Evolutionary conservation across 2,329 filamentous ascomycete species (phyloP), one percentile per base, ranked within the genome.

Genomic region (Emericellopsis cladophorae): DNA sequence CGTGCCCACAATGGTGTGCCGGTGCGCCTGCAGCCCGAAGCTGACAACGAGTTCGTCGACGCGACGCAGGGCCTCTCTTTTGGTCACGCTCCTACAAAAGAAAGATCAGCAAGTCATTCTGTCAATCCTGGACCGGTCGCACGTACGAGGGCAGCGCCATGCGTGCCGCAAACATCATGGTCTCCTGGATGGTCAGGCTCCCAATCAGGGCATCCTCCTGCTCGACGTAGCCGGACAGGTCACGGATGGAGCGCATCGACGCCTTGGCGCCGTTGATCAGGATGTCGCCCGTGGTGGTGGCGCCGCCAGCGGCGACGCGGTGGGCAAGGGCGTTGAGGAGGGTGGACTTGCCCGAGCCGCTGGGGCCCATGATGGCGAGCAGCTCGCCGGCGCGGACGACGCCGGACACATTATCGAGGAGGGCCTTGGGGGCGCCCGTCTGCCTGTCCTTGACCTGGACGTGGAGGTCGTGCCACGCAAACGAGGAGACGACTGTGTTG

Each of bases 181-280:
- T 93, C 64, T 93, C 87, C 23, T 73, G 68, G 8, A 90, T 84
- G 0, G 86, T 93, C 47, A 93, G 65, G 0, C 81, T 81, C 5
- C 86, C 87, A 39, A 90, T 82, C 11, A 93, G 68, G 1, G 84
- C 81, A 64, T 94, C 87, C 48, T 93, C 85, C 57, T 94, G 87
- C 63, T 94, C 87, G 18, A 93, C 87, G 53, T 88, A 93, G 37
- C 77, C 77, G 41, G 75, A 81, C 39, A 90, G 67, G 37, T 74
- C 67, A 15, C 76, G 74, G 49, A 90, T 81, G 0, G 65, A 64
- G 7, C 65, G 56, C 7, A 66, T 59, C 1, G 76, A 68, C 4
- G 77, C 61, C 4, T 60, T 52, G 2, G 53, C 55, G 24, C 82
- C 82, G 56, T 92, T 88, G 24, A 69, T 67, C 2, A 76, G 67